Evolutionary conservation across 768 basidiomycete genomes (phyloP), one percentile per base, ranked within the genome.

Genomic region (Astraeus odoratus): DNA sequence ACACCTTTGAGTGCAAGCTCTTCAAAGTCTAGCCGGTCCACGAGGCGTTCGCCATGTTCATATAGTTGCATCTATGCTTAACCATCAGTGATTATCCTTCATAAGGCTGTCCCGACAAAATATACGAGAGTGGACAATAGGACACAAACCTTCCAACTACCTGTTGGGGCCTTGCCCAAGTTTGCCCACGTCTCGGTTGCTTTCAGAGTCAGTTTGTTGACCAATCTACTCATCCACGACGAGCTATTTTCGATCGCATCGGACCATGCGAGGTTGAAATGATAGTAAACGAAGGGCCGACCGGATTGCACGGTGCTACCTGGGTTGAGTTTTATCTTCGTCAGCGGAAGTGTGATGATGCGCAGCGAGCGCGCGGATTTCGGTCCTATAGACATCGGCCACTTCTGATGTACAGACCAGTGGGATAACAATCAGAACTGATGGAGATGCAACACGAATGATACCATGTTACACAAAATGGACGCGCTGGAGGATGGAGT

Each of bases 11-110:
- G 68, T 7, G 80, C 81, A 27, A 83, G 70, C 60, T 91, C 87
- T 61, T 90, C 88, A 52, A 88, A 89, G 41, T 88, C 88, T 49
- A 88, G 69, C 18, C 75, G 70, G 61, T 88, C 83, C 18, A 82
- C 69, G 2, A 87, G 59, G 18, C 76, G 76, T 66, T 87, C 81
- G 20, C 87, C 87, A 30, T 72, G 65, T 51, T 74, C 64, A 57
- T 79, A 84, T 10, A 76, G 66, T 59, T 72, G 78, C 22, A 76
- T 60, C 86, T 89, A 50, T 16, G 42, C 42, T 42, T 29, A 44
- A 50, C 38, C 35, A 39, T 46, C 35, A 23, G 51, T 22, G 47
- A 40, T 8, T 10, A 7, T 27, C 7, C 36, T 48, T 42, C 45
- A 44, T 29, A 41, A 29, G 7, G 29, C 22, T 12, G 16, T 18